Evolutionary conservation across 2,329 filamentous ascomycete genomes (phyloP), one percentile per base, ranked within the genome.

Genomic region (Botrytis hyacinthi): DNA sequence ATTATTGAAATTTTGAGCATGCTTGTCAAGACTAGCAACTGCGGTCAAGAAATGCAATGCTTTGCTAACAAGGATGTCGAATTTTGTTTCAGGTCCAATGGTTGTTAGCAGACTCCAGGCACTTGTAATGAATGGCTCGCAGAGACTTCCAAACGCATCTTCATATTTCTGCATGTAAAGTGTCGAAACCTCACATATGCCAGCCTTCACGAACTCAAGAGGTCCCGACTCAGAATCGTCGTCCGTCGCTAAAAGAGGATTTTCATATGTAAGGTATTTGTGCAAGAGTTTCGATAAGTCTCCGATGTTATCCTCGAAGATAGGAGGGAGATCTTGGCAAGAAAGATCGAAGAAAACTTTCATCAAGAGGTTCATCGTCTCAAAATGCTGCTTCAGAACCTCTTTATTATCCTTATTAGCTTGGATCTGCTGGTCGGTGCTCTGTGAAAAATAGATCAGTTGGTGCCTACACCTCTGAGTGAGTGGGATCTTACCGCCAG

Each of bases 341-440:
- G 95, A 98, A 70, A 99, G 90, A 83, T 99, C 97, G 84, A 96
- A 96, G 81, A 98, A 90, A 67, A 99, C 90, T 85, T 97, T 97
- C 78, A 98, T 87, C 78, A 97, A 89, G 70, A 98, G 87, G 81
- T 95, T 95, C 76, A 99, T 87, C 4, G 94, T 94, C 76, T 93
- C 90, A 78, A 97, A 95, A 81, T 94, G 93, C 77, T 90, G 89
- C 80, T 91, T 90, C 62, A 99, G 87, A 26, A 87, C 89, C 8
- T 88, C 88, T 79, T 93, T 92, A 82, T 98, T 92, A 82, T 89
- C 86, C 80, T 91, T 88, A 81, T 94, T 94, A 78, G 91, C 88
- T 74, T 92, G 88, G 78, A 99, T 91, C 77, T 89, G 88, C 74
- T 86, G 85, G 82, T 95, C 91, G 71, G 90, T 92, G 76, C 89